These are phyloP conservation scores for Dictyophora rubrovolvata DNA, from an alignment of 768 basidiomycete genomes.

Conservation along the genomic window DNA sequence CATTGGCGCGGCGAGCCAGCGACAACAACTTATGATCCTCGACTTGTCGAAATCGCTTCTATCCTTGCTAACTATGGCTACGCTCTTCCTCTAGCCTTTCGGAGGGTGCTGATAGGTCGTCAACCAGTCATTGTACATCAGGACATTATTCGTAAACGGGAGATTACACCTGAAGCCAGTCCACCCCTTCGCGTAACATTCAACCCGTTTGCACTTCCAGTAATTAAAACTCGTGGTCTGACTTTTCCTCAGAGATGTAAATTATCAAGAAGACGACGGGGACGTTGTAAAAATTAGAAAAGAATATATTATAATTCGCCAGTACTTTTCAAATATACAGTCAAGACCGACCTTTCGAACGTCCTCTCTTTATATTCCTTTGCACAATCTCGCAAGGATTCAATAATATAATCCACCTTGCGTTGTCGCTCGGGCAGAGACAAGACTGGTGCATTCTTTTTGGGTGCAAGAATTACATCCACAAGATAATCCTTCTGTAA, in stretches of 20 bases:
- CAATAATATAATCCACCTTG: conserved; percentile 34
- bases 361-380: conserved; percentile 40
- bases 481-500: conserved; percentile 52
- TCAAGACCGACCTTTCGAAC: neutral
- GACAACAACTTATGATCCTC: neutral
- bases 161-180: neutral
- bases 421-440: conserved; percentile 29
- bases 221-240: neutral
- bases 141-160: neutral
- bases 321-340: neutral
- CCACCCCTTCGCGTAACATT: neutral
- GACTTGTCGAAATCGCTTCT: conserved; percentile 1
- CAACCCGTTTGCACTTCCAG: neutral
- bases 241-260: neutral
- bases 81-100: conserved; percentile 7
- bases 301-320: neutral
- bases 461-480: conserved; percentile 44
- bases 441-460: conserved; percentile 31
- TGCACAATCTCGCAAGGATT: conserved; percentile 36
- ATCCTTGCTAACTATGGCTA: conserved; percentile 8
- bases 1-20: neutral
- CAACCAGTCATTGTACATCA: neutral
- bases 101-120: conserved; percentile 3
- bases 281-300: neutral
- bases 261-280: neutral